Base-by-base conservation (phyloP, 2,329 filamentous ascomycete genomes). In the Scleromitrula shiraiana region DNA sequence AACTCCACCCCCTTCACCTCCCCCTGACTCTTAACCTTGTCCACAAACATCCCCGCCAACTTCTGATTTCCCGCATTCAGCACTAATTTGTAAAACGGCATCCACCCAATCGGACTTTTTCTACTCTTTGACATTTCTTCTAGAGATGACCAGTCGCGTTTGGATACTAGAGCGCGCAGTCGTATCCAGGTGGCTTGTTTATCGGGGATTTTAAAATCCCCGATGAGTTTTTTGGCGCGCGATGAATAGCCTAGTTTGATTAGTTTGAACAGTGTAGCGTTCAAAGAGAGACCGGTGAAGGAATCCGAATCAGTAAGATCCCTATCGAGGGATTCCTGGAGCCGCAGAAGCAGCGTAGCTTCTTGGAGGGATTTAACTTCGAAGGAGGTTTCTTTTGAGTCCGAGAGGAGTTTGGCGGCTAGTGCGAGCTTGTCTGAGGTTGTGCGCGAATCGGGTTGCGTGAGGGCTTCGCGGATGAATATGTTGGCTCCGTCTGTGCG, bases 21-120 rank as follows among this genome's bases (percentile, higher is more conserved):
- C 20, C 85, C 77, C 36, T 89, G 73, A 80, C 95, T 78, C n/a
- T 90, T 90, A 65, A 91, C 96, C 69, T 95, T 95, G 59, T 94
- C 82, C 76, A 91, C 97, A 90, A 98, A 97, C 56, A 83, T 78
- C 46, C 84, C 78, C 1, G 93, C 93, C 14, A 95, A 74, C 52
- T 90, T 85, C 5, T 88, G 84, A 63, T 97, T 97, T 38, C 93
- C 93, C 1, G 93, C 93, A 39, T 85, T 82, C 1, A 97, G 72
- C 23, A 87, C 81, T 59, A 94, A 84, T 62, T 93, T 94, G 72
- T 87, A 96, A 68, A 95, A 98, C 0, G 91, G 88, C 82, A 58
- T 88, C 93, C 93, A 98, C 9, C 91, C 91, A 63, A 98, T 97
- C 0, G 91, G 88, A 50, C 85, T 93, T 67, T 90, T 95, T 62